Conservation (phyloP, 192 early-diverging fungal genomes). For the Phycomyces blakesleeanus region DNA sequence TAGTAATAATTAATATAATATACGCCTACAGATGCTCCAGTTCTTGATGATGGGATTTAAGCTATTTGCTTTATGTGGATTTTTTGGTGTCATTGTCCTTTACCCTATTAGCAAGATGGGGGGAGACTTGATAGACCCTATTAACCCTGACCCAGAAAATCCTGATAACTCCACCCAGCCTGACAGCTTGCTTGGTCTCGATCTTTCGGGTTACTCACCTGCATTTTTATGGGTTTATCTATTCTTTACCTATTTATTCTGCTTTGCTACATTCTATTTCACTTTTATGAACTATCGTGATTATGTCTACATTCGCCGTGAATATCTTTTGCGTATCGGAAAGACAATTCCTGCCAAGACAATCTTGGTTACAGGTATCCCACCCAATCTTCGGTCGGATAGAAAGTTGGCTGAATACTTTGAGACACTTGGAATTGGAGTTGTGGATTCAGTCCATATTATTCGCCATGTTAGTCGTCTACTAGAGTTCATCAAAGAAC, state of each 20-base stretch:
- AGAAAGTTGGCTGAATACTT: constrained; percentile 61
- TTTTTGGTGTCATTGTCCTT: constrained; percentile 45
- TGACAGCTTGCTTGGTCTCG: background rate
- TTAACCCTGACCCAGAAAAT: constrained; percentile 8
- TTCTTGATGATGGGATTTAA: constrained; percentile 49
- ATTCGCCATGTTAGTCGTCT: constrained; percentile 54
- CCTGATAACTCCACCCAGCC: constrained; percentile 6
- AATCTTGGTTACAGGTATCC: constrained; percentile 68
- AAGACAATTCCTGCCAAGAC: constrained; percentile 52
- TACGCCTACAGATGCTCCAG: constrained; percentile 43
- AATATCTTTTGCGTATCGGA: constrained; percentile 37
- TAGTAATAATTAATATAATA: too few relatives aligned
- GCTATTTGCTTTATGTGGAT: constrained; percentile 44
- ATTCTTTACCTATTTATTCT: constrained; percentile 55
- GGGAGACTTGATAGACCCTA: constrained; percentile 27
- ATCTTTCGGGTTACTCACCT: background rate
- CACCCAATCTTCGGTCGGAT: constrained; percentile 52
- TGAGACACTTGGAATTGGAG: constrained; percentile 53
- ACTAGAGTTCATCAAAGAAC: constrained; percentile 49
- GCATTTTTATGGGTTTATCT: constrained; percentile 32
- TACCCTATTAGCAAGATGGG: constrained; percentile 43
- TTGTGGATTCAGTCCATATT: constrained; percentile 63
- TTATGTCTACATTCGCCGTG: constrained; percentile 44
- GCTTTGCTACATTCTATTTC: constrained; percentile 45
- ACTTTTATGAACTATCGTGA: constrained; percentile 49